Evolutionary conservation across 192 early-diverging fungal genomes (phyloP), one percentile per base, ranked within the genome.

Genomic region (Geosiphon pyriformis): DNA sequence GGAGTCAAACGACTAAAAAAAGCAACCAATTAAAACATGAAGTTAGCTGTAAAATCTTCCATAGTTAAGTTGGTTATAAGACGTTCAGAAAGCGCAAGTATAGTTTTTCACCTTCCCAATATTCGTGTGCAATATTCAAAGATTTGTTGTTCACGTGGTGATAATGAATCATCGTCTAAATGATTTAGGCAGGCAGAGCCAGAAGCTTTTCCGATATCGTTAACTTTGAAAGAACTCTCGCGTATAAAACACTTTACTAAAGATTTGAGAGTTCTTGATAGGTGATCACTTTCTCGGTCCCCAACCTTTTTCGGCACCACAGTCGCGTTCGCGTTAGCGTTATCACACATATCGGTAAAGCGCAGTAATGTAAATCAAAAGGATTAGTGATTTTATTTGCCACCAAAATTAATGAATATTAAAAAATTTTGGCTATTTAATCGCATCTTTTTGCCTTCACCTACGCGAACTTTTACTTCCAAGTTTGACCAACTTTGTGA

Each of bases 1-100:
- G 85, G 77, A 11, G 75, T 68, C 31, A 87, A 61, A 18, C 80
- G 83, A 77, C 85, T 87, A 57, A n/a, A 2, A 26, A 6, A 35
- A 47, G 22, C 52, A 34, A 54, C 25, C 10, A 51, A 7, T 32
- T 31, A 52, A 33, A 22, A 53, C 17, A 27, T 11, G 15, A 18
- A 51, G n/a, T 50, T 48, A 42, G 18, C 26, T 20, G 18, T 31
- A 50, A 17, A 3, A 29, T 32, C 33, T 23, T 3, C n/a, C 33
- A 52, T 6, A 23, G 48, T 22, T 20, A n/a, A 4, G 25, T 25
- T 46, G 27, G 22, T 25, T 46, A 31, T 22, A 20, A 53, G 3
- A 23, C 12, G 2, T 27, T 10, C 1, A 17, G 23, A 12, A 17
- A 31, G 17, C 18, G 23, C 29, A 7, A 8, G 4, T n/a, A 17